Evolutionary conservation across 2,329 filamentous ascomycete genomes (phyloP).

Genomic region (Spiromastix sp.): DNA sequence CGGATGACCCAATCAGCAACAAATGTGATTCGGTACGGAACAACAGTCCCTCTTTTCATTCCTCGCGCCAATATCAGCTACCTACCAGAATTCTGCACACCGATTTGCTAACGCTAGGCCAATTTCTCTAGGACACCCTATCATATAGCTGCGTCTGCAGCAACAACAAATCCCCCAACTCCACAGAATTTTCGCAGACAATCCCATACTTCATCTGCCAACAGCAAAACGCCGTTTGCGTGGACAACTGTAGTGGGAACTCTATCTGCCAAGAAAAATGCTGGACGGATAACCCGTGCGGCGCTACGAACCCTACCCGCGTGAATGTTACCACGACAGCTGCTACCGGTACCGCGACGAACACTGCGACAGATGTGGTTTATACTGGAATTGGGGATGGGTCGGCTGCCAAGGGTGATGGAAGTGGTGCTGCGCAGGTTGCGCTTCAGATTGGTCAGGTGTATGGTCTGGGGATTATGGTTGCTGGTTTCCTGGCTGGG

Average conservation of each 20-base stretch:
- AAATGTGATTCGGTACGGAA: constrained; percentile 29
- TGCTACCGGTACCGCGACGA: constrained; percentile 23
- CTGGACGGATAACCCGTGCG: constrained; percentile 47
- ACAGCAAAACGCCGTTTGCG: constrained; percentile 46
- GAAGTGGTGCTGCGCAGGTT: constrained; percentile 24
- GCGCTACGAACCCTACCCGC: constrained; percentile 46
- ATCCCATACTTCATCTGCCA: constrained; percentile 54
- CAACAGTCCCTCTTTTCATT: background rate
- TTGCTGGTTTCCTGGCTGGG: constrained; percentile 46
- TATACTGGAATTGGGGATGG: constrained; percentile 35
- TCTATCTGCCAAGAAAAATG: constrained; percentile 42
- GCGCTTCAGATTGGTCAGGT: constrained; percentile 44
- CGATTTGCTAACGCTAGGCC: too few species aligned
- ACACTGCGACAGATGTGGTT: constrained; percentile 24
- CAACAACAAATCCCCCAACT: constrained; percentile 45
- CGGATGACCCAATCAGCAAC: constrained; percentile 25
- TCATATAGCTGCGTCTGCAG: constrained; percentile 47
- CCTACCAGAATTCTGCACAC: background rate
- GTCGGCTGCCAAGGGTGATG: constrained; percentile 21
- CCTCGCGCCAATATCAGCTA: background rate
- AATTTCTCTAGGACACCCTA: constrained; percentile 32
- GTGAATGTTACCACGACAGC: constrained; percentile 38
- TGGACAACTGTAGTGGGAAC: constrained; percentile 37
- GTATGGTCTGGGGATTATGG: constrained; percentile 46
- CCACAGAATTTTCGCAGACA: constrained; percentile 52